Conservation (phyloP, 805 yeast genomes). For the Starmerella potacharoeniae region DNA sequence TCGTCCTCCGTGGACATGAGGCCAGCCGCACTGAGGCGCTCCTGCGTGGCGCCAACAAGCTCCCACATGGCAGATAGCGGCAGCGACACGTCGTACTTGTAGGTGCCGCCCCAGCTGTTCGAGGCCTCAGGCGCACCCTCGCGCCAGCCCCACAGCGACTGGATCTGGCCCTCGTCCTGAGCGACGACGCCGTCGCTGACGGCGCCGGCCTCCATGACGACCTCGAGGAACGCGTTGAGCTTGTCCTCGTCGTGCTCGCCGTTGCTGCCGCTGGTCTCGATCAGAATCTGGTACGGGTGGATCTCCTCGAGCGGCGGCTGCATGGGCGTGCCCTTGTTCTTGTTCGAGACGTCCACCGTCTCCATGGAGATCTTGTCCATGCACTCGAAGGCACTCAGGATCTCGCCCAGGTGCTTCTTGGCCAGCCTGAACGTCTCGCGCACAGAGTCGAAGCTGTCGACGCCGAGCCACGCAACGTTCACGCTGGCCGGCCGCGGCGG, state of each 20-base stretch:
- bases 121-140: constrained; percentile 87
- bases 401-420: constrained; percentile 66
- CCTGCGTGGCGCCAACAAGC: constrained; percentile 67
- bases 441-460: constrained; percentile 66
- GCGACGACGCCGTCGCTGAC: constrained; percentile 94
- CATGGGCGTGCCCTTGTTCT: constrained; percentile 37
- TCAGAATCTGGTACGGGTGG: constrained; percentile 79
- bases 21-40: constrained; percentile 42
- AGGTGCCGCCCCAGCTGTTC: constrained; percentile 81
- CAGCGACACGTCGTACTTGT: constrained; percentile 90
- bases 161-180: constrained; percentile 81
- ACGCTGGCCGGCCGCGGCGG: constrained; percentile 78
- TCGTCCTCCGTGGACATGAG: constrained; percentile 50
- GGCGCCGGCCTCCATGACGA: constrained; percentile 68
- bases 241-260: constrained; percentile 89
- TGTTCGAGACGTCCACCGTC: constrained; percentile 36
- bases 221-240: constrained; percentile 71
- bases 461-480: constrained; percentile 80
- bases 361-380: constrained; percentile 47
- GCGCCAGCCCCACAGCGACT: constrained; percentile 88
- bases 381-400: constrained; percentile 83
- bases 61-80: constrained; percentile 75
- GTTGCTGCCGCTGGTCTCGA: constrained; percentile 94
- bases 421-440: constrained; percentile 71
- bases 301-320: constrained; percentile 72